A percentile compares a stretch with the other conserved stretches of the same genome.
Conservation (phyloP, 495 filamentous ascomycete species). For the Bombardia bombarda region DNA sequence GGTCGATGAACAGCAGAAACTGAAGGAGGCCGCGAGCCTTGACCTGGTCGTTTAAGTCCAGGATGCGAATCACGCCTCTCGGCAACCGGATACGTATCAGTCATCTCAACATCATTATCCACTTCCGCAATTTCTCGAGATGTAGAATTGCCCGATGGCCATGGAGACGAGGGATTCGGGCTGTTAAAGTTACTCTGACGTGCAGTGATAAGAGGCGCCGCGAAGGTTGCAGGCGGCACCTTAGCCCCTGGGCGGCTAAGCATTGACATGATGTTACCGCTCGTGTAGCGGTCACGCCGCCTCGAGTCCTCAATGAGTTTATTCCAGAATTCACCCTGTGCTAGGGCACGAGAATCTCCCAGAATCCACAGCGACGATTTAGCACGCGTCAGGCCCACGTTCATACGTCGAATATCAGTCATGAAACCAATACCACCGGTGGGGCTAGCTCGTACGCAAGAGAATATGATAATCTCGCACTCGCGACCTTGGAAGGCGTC, state of each 20-base stretch:
- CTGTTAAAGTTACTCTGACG: conserved; percentile 1
- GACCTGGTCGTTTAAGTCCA: too few species aligned
- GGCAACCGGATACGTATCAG: conserved; percentile 8
- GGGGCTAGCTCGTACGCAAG: conserved; percentile 83
- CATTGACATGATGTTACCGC: conserved; percentile 50
- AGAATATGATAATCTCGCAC: conserved; percentile 97
- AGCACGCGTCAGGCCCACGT: conserved; percentile 92
- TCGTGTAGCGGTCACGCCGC: conserved; percentile 64
- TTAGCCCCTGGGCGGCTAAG: conserved; percentile 27
- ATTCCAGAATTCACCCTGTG: conserved; percentile 85
- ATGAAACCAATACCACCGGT: conserved; percentile 95
- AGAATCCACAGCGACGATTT: conserved; percentile 94
- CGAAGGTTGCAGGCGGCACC: conserved; percentile 11
- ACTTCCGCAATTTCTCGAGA: not conserved
- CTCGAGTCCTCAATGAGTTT: conserved; percentile 75
- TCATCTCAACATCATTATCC: conserved; percentile 20
- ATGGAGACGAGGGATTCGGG: not conserved
- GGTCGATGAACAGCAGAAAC: too few species aligned
- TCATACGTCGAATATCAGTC: conserved; percentile 97
- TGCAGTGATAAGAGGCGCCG: too few species aligned
- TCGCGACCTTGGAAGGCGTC: conserved; percentile 97
- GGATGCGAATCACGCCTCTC: too few species aligned
- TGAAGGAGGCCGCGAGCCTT: too few species aligned
- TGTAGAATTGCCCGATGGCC: not conserved
- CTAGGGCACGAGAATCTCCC: conserved; percentile 77